Evolutionary conservation across 1,284 basidiomycete genomes (phyloP).

Genomic region (Ceratobasidium sp.): DNA sequence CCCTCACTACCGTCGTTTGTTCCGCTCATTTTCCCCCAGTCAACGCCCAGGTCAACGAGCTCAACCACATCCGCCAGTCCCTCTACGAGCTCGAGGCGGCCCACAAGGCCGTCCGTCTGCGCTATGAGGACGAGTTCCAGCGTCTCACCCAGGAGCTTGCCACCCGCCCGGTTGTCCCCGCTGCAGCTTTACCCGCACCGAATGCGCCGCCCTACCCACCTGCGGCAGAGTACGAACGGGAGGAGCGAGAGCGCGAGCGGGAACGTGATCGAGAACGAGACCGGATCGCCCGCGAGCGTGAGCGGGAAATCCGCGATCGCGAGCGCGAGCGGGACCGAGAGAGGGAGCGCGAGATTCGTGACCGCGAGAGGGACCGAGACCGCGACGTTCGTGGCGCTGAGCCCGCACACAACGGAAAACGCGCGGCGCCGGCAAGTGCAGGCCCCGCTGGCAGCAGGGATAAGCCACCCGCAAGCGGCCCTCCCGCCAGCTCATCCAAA

Average conservation of each 20-base stretch:
- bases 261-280: slow-evolving; percentile 37
- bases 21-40: slow-evolving; percentile 54
- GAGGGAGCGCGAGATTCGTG: slow-evolving; percentile 44
- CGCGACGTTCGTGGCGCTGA: slow-evolving; percentile 38
- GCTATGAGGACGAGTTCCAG: slow-evolving; percentile 77
- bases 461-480: slow-evolving; percentile 36
- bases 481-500: slow-evolving; percentile 32
- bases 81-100: slow-evolving; percentile 80
- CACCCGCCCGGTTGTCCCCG: slow-evolving; percentile 33
- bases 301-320: slow-evolving; percentile 42
- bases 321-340: slow-evolving; percentile 46
- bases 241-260: slow-evolving; percentile 44
- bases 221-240: slow-evolving; percentile 34
- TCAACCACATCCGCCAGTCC: slow-evolving; percentile 74
- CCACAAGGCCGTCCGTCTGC: slow-evolving; percentile 72
- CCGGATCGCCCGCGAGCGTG: slow-evolving; percentile 35
- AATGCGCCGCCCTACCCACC: slow-evolving; percentile 15
- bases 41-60: slow-evolving; percentile 71
- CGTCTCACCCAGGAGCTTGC: slow-evolving; percentile 72
- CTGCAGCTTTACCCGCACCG: neutral
- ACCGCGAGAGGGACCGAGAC: slow-evolving; percentile 41
- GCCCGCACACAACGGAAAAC: slow-evolving; percentile 37
- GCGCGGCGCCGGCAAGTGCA: slow-evolving; percentile 10
- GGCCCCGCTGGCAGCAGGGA: slow-evolving; percentile 26
- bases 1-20: slow-evolving; percentile 19